Base-by-base conservation (phyloP, 1,284 basidiomycete genomes). In the Ceratobasidium papillatum region DNA sequence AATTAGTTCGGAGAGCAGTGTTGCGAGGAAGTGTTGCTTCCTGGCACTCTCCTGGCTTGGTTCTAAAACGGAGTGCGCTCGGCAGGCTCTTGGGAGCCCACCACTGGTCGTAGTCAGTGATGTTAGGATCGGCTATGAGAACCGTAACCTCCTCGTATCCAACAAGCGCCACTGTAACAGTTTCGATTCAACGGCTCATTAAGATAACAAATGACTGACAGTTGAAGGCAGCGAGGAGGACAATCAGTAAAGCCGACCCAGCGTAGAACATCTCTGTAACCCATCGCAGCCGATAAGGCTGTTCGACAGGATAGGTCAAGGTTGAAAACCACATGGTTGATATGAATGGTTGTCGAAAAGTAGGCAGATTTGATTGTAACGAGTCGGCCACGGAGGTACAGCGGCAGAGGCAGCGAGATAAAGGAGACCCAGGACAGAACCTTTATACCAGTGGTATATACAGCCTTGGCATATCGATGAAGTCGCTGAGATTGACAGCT, bases 261-360 rank as follows among this genome's bases (percentile, higher is more conserved):
- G 34, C 45, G 43, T 72, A 72, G 45, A 72, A 72, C 0, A 61
- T 43, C 17, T 72, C 69, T 9, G 69, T 72, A n/a, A 72, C 49
- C 41, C 56, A 72, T 27, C 54, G 52, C 17, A 72, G 47, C 12
- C 54, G 36, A 27, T 72, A 72, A 4, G 58, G 56, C 17, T 62
- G 56, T 3, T 22, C 41, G 0, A 58, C 25, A 9, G 69, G 58
- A 36, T 72, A 72, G 3, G 3, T 43, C 0, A 72, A 17, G 17
- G 51, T 38, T 12, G 32, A 51, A 17, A 72, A 38, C 56, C 2
- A 66, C 64, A 68, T 56, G n/a, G n/a, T n/a, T n/a, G n/a, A n/a
- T n/a, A n/a, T n/a, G n/a, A n/a, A n/a, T n/a, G n/a, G n/a, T 25
- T 2, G n/a, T 25, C 1, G 49, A 25, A 51, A 2, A 22, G 3